Evolutionary conservation across 2,329 filamentous ascomycete species (phyloP), one percentile per base, ranked within the genome.

Genomic region (Curvularia spicifera): DNA sequence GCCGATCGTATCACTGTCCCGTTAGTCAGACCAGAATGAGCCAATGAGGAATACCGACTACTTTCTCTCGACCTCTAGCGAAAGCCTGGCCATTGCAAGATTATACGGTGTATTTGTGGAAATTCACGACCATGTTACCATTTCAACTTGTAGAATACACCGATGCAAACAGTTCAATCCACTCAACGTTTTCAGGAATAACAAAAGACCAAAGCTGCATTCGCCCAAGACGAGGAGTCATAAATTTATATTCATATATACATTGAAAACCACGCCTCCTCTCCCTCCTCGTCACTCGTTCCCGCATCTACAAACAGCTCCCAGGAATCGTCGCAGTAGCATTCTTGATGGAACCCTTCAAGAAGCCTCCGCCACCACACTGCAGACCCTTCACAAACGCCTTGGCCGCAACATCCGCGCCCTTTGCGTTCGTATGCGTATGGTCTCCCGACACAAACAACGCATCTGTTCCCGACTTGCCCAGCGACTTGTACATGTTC

Each of bases 301-400:
- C 9, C 26, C 26, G 26, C 1, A 42, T n/a, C 49, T 61, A 76
- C 40, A 76, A 50, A 51, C 75, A 76, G 24, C 39, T 59, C 9
- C 75, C 75, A 28, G 67, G 60, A 42, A 77, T 72, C 15, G 57
- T 67, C 5, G 31, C 64, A 3, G 73, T 76, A 26, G 58, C 54
- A 58, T 77, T 77, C 67, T 71, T 79, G 43, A 82, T 63, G 35
- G 70, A 71, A 15, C 67, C 71, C 47, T 74, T 68, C 53, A 86
- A 60, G 68, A 74, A 74, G 0, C 74, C 76, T 18, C 80, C 80
- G 7, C 78, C 79, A 1, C 75, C 79, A 65, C 84, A 86, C 58
- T 80, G 77, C 15, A 87, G 70, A 0, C 79, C 85, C 77, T 86
- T 85, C 29, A 86, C 82, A 65, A 88, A 89, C 5, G 84, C 81